Conservation (phyloP, 495 filamentous ascomycete genomes). For the Penicillium atrosanguineum region DNA sequence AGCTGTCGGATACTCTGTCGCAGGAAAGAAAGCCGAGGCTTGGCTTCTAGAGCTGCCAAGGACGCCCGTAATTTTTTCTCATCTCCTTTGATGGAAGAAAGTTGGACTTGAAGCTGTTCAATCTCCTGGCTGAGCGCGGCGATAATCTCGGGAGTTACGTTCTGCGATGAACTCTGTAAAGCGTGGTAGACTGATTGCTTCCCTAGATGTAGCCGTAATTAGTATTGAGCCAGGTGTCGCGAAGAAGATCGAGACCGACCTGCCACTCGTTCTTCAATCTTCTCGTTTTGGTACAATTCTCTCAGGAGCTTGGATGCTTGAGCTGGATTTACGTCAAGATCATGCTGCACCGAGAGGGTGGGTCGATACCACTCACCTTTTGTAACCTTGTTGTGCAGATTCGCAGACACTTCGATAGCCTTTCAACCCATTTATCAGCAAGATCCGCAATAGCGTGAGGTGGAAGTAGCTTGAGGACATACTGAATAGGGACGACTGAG, state of each 20-base stretch:
- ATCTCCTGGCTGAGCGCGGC: constrained; percentile 50
- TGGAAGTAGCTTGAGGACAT: constrained; percentile 3
- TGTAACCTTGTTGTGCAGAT: constrained; percentile 66
- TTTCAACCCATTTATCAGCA: constrained; percentile 15
- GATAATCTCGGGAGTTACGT: constrained; percentile 42
- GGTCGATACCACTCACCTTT: constrained; percentile 45
- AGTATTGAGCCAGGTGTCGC: background rate
- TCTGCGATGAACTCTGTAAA: constrained; percentile 49
- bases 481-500: constrained; percentile 61
- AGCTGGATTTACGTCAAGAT: constrained; percentile 30
- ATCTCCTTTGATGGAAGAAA: constrained; percentile 44
- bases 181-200: constrained; percentile 66
- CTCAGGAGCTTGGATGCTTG: constrained; percentile 61
- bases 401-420: constrained; percentile 64
- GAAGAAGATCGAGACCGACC: constrained; percentile 33
- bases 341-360: background rate
- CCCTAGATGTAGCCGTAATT: constrained; percentile 31
- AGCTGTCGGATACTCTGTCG: constrained; percentile 43
- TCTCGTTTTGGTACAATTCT: constrained; percentile 58
- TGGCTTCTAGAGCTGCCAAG: constrained; percentile 46
- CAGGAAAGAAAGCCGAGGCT: constrained; percentile 53
- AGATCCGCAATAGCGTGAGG: background rate
- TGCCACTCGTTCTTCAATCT: constrained; percentile 57
- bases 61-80: constrained; percentile 52
- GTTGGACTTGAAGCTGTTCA: constrained; percentile 45